A percentile compares a stretch with the other conserved stretches of the same genome.
phyloP scores from a whole-genome alignment of 2,329 filamentous ascomycete species.

The Botrytis fabae region DNA sequence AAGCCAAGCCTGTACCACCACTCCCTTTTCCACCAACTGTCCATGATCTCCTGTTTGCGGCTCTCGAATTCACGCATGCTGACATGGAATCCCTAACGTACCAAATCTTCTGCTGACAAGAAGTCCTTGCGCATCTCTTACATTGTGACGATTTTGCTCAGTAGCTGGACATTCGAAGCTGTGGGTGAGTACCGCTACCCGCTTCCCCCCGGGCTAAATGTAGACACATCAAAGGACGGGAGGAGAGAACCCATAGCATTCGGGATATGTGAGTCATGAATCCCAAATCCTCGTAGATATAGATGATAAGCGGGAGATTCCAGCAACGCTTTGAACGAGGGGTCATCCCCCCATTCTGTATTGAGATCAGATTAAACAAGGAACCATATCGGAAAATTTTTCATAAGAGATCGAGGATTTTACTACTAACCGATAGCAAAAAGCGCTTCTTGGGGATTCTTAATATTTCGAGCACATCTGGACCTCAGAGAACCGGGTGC shows the following conservation, averaged over 20 bases:
- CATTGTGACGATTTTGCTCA: not conserved
- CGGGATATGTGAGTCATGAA: not conserved
- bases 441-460: not conserved
- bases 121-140: not conserved
- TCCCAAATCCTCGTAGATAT: not conserved
- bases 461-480: not conserved
- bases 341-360: not conserved
- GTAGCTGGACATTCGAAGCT: not conserved
- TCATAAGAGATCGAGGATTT: not conserved
- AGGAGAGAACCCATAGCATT: not conserved
- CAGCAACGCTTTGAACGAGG: not conserved
- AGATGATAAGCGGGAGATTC: not conserved
- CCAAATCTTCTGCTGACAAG: no score
- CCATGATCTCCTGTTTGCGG: not conserved
- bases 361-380: not conserved
- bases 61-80: not conserved
- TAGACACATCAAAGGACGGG: not conserved
- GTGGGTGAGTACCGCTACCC: not conserved
- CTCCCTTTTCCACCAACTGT: not conserved
- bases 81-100: not conserved
- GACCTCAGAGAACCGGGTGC: not conserved
- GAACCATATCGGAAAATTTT: no score
- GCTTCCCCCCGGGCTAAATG: not conserved
- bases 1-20: not conserved
- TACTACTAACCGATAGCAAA: not conserved